phyloP scores from a whole-genome alignment of 208 protist genomes.

The Wallacemonas sp. region DNA sequence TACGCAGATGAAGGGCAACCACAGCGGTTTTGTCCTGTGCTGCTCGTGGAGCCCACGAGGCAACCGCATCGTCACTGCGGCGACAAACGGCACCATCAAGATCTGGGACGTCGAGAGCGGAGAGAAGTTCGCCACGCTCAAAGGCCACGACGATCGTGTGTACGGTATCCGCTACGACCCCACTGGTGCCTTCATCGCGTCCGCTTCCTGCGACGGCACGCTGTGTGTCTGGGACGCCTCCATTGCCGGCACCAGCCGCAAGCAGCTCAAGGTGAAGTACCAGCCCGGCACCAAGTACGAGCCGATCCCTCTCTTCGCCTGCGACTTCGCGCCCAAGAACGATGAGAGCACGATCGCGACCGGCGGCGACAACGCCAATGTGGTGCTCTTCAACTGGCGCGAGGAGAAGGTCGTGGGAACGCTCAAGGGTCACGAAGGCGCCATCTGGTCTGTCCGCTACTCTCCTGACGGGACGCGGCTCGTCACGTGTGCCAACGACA shows the following conservation, averaged over 20 bases:
- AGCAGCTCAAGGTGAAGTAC: conserved; percentile 9
- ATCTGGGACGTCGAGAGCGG: conserved; percentile 1
- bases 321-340: background rate
- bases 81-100: conserved; percentile 9
- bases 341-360: background rate
- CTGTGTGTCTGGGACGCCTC: conserved; percentile 9
- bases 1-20: background rate
- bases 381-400: conserved; percentile 14
- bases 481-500: conserved; percentile 8
- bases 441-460: conserved; percentile 10
- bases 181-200: conserved; percentile 21
- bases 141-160: conserved; percentile 39
- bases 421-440: conserved; percentile 8
- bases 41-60: conserved; percentile 8
- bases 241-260: background rate
- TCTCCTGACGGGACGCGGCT: background rate
- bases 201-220: conserved; percentile 11
- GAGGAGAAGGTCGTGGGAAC: conserved; percentile 1
- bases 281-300: conserved; percentile 5
- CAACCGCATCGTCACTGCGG: background rate
- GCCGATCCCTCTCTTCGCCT: conserved; percentile 7
- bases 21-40: conserved; percentile 13
- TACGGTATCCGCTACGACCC: conserved; percentile 37
- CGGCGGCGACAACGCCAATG: conserved; percentile 4
- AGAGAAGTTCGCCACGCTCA: conserved; percentile 12